Evolutionary conservation across 306 rosid species (phyloP), one percentile per base, ranked within the genome.

Genomic region (Potentilla sterilis): DNA sequence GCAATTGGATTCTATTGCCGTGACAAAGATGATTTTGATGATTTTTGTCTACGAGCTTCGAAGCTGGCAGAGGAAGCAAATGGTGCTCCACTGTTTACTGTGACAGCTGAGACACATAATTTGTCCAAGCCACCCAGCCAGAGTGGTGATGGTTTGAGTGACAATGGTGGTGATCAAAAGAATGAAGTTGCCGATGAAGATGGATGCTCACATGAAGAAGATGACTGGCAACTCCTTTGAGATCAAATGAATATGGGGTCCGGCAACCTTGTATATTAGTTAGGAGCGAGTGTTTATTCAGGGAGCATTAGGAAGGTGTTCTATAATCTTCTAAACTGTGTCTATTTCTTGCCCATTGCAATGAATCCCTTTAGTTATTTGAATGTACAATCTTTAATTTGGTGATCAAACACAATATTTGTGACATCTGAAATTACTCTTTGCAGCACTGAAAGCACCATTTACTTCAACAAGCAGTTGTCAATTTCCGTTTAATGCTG

Each of bases 1-100:
- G 99, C 99, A 54, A 87, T 95, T 78, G 99, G 99, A 73, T 95
- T 95, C 86, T 95, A 92, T 84, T 95, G 99, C 79, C 96, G 92
- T 34, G 90, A 89, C 81, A 92, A 87, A 92, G 97, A 84, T 88
- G 97, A 95, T 70, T 89, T 95, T 55, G 88, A 90, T 18, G 89
- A 95, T 76, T 95, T 92, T 80, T 95, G 99, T 80, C 44, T 62
- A 37, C 91, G 88, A 43, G 97, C 97, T 5, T 86, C 92, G 22
- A 90, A 90, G 80, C 86, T 95, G 72, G 99, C 88, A 7, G 92
- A 90, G 16, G 96, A 85, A 76, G 87, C 99, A 9, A 85, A 90
- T 2, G 99, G 97, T 19, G 99, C 99, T 44, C 99, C 99, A 4
- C 79, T 95, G 54, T 95, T 95, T 76, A 95, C 99, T 1, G 97